Conservation (phyloP, 306 rosid species). For the Malus fusca region DNA sequence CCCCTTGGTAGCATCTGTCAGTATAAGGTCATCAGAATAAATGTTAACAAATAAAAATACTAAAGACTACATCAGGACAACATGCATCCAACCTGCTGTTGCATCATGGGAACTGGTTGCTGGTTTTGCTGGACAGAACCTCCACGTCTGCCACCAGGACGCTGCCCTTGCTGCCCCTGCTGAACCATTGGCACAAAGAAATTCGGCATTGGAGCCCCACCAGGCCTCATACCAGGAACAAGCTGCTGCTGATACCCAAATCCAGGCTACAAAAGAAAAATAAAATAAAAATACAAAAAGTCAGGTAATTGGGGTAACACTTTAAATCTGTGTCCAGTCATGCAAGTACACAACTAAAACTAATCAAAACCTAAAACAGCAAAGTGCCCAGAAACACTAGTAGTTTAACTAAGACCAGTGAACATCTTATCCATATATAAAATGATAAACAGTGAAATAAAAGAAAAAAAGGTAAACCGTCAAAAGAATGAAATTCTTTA, state of each 20-base stretch:
- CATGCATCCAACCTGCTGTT: slow-evolving; percentile 62
- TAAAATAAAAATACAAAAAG: not conserved
- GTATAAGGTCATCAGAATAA: slow-evolving; percentile 14
- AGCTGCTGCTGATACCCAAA: slow-evolving; percentile 98
- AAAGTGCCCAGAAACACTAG: not conserved
- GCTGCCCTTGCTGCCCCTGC: slow-evolving; percentile 93
- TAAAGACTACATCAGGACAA: not conserved
- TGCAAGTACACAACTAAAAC: not conserved
- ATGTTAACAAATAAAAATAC: not conserved
- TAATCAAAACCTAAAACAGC: not conserved
- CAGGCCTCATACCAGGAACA: slow-evolving; percentile 98
- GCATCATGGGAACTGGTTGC: slow-evolving; percentile 87
- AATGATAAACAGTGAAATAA: not conserved
- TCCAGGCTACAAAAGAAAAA: slow-evolving; percentile 56
- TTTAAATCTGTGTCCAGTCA: not conserved
- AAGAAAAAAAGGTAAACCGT: not conserved
- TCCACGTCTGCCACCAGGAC: slow-evolving; percentile 91
- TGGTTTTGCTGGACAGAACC: slow-evolving; percentile 79
- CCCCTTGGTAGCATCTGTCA: slow-evolving; percentile 89
- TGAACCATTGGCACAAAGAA: slow-evolving; percentile 96
- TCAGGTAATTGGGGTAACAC: slow-evolving; percentile 1
- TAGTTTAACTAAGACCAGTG: not conserved
- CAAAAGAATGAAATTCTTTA: slow-evolving; percentile 8
- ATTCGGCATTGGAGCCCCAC: slow-evolving; percentile 91
- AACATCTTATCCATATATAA: not conserved